Evolutionary conservation across 2,329 filamentous ascomycete species (phyloP).

Genomic region (Penicillium verrucosum): DNA sequence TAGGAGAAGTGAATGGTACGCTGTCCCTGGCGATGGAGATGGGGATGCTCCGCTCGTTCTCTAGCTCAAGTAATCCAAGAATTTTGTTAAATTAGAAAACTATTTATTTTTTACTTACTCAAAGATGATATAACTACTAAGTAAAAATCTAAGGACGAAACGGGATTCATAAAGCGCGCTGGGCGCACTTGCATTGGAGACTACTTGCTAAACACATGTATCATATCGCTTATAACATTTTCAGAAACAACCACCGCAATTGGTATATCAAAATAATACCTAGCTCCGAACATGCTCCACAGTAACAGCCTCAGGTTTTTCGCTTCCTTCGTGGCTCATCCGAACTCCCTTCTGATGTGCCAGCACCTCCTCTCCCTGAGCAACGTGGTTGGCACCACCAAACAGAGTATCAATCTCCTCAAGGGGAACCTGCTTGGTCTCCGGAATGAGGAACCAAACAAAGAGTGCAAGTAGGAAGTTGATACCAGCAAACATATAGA

Average conservation of each 20-base stretch:
- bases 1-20: too few relatives aligned
- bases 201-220: not conserved
- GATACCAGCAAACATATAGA: slow-evolving; percentile 55
- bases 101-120: not conserved
- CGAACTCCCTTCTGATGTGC: slow-evolving; percentile 22
- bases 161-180: not conserved
- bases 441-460: slow-evolving; percentile 52
- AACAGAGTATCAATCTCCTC: slow-evolving; percentile 41
- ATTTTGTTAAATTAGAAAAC: not conserved
- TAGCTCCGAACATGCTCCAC: slow-evolving; percentile 22
- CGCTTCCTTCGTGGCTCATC: slow-evolving; percentile 5
- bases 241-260: not conserved
- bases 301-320: slow-evolving; percentile 21
- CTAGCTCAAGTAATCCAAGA: too few relatives aligned
- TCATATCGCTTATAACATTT: slow-evolving; percentile 1
- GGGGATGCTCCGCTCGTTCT: not conserved
- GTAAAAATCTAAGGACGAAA: not conserved
- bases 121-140: not conserved
- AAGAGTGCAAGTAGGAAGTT: slow-evolving; percentile 51
- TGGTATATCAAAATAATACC: not conserved
- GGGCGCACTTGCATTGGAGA: slow-evolving; percentile 5
- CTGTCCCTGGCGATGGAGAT: too few relatives aligned
- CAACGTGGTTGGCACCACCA: slow-evolving; percentile 37
- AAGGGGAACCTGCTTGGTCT: slow-evolving; percentile 47
- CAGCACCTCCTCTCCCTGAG: slow-evolving; percentile 33